Conservation (phyloP, 1,139 yeast genomes). For the Yamadazyma siamensis region DNA sequence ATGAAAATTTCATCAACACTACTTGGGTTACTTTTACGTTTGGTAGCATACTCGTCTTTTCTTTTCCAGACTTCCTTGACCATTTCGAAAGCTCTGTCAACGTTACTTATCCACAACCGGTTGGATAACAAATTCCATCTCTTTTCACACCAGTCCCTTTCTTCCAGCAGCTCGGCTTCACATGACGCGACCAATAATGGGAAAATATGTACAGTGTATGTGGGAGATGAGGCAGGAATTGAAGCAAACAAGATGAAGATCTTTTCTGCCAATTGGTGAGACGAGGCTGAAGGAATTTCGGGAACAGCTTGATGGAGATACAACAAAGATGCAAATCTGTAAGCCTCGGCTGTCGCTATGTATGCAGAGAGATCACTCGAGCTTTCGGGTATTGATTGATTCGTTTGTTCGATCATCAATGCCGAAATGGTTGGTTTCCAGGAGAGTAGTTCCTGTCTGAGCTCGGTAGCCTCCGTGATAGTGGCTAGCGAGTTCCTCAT, state of each 20-base stretch:
- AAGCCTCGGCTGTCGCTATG: constrained; percentile 68
- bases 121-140: constrained; percentile 56
- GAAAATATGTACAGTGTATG: constrained; percentile 58
- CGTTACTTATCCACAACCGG: constrained; percentile 62
- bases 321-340: constrained; percentile 54
- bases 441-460: constrained; percentile 47
- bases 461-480: constrained; percentile 53
- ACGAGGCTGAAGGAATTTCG: constrained; percentile 54
- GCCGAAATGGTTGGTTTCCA: constrained; percentile 52
- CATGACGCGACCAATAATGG: constrained; percentile 64
- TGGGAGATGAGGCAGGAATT: constrained; percentile 57
- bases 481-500: constrained; percentile 39
- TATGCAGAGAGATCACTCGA: constrained; percentile 57
- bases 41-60: constrained; percentile 40
- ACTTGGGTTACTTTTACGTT: constrained; percentile 15
- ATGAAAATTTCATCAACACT: constrained; percentile 13
- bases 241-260: constrained; percentile 59
- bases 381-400: constrained; percentile 11
- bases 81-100: constrained; percentile 64
- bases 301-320: constrained; percentile 70
- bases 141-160: constrained; percentile 58
- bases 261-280: constrained; percentile 57
- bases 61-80: constrained; percentile 69
- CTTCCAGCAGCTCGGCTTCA: constrained; percentile 57
- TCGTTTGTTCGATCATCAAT: constrained; percentile 28